Evolutionary conservation across 2,329 filamentous ascomycete genomes (phyloP), one percentile per base, ranked within the genome.

Genomic region (Ceratocystis albifundus): DNA sequence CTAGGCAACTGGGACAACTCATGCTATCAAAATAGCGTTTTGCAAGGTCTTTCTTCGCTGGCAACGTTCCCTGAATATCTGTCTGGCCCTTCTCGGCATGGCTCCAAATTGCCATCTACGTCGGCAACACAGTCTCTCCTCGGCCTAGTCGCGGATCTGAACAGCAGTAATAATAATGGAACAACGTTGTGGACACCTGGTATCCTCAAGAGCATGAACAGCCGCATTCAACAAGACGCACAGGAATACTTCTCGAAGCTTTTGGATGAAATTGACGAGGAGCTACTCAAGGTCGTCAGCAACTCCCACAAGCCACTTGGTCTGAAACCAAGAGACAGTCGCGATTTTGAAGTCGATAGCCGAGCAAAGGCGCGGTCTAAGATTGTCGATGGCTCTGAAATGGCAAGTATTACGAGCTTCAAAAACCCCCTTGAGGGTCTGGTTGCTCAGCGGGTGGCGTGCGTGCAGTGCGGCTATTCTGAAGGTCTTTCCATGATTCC

Each of bases 191-290:
- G 90, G 90, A 91, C 91, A 5, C 89, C 90, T 0, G 78, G 82
- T 0, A 84, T 88, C 65, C 78, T 96, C 59, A 96, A 96, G 75
- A 92, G 87, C 8, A 95, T 97, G 87, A 93, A 88, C 75, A 96
- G 89, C 36, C 96, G 89, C 84, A 89, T 95, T 71, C 94, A 97
- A 74, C 94, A 99, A 75, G 94, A 99, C 76, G 94, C 94, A 4
- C 94, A 97, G 73, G 94, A 99, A 75, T 99, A 97, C 74, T 96
- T 89, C 72, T 93, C 90, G 17, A 95, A 93, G 72, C 81, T 99
- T 15, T 76, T 96, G 61, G 90, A 93, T 70, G 87, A 92, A 71
- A 79, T 96, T 32, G 90, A 96, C 72, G 88, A 87, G 71, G 90
- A 95, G 72, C 79, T 90, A 50, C 77, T 79, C 22, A 82, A 80